Evolutionary conservation across 768 basidiomycete species (phyloP), one percentile per base, ranked within the genome.

Genomic region (Boletus rubropictus): DNA sequence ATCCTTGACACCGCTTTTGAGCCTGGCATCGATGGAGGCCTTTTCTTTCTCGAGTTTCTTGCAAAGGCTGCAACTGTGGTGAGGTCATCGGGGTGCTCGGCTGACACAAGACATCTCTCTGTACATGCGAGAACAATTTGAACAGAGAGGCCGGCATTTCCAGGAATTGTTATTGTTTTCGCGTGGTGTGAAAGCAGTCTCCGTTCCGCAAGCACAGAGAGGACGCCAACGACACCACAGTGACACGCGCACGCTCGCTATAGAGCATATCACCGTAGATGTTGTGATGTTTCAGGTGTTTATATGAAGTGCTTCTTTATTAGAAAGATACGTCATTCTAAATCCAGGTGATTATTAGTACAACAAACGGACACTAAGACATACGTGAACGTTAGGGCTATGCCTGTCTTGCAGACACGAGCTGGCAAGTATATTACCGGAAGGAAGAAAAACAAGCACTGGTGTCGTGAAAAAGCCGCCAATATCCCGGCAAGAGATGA

Each of bases 21-120:
- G 80, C 59, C 92, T 79, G 4, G 86, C 83, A 60, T 96, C 90
- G 50, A 98, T 88, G 8, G 91, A 89, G 1, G 91, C 83, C 68
- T 96, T 95, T 68, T 98, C 95, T 67, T 97, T 97, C 67, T 93
- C 86, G 36, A 97, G 78, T 60, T 94, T 94, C 73, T 94, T 95
- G 52, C 91, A 80, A 90, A 91, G 0, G 90, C 80, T 1, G 80
- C 76, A 28, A 97, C 80, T 67, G 96, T 96, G 54, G 81, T 72
- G 46, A 98, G 85, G 69, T 96, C 94, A 58, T 95, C 92, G 1
- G 93, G 93, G n/a, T n/a, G n/a, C n/a, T n/a, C n/a, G n/a, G n/a
- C n/a, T n/a, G n/a, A n/a, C n/a, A 25, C 6, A 25, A 8, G 27
- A 11, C 15, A 11, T 7, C 7, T 2, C 2, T 18, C 1, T n/a